These are phyloP conservation scores for Cyberlindnera maclurae DNA, from an alignment of 805 yeast species.

Conservation along the genomic window DNA sequence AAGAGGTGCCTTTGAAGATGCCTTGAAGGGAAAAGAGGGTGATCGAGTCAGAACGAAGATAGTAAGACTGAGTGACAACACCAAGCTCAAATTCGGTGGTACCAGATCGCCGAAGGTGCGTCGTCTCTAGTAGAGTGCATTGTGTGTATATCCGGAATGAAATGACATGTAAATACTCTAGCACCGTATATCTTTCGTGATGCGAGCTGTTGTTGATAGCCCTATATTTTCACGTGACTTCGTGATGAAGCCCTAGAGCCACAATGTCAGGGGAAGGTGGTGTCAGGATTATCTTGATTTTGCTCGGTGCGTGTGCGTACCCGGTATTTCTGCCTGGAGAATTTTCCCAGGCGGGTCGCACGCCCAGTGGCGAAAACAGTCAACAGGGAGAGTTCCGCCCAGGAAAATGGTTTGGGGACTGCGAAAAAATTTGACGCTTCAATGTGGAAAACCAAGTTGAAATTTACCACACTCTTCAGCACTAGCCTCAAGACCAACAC, in stretches of 20 bases:
- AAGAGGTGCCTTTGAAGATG: conserved; percentile 77
- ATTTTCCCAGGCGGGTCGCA: neutral
- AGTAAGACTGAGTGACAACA: conserved; percentile 66
- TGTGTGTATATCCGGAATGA: neutral
- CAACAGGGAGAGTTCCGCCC: no score
- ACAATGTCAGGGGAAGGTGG: no score
- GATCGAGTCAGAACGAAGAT: conserved; percentile 56
- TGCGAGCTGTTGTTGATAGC: neutral
- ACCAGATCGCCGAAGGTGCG: conserved; percentile 75
- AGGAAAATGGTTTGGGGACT: conserved; percentile 6
- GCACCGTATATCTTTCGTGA: no score
- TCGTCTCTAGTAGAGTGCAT: conserved; percentile 42
- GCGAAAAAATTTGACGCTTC: conserved; percentile 11
- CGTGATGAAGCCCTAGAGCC: conserved; percentile 5
- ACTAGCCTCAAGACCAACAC: conserved; percentile 7
- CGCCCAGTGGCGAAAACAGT: no score
- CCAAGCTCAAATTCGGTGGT: conserved; percentile 90
- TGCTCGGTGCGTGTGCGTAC: conserved; percentile 10
- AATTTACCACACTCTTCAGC: conserved; percentile 11
- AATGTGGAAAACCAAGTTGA: conserved; percentile 13
- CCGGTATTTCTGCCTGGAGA: conserved; percentile 2
- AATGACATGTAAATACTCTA: conserved; percentile 4
- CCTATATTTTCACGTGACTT: conserved; percentile 12
- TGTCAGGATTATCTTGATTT: conserved; percentile 3
- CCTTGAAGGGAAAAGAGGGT: conserved; percentile 88